Base-by-base conservation (phyloP, 2,329 filamentous ascomycete genomes). In the Macrophomina phaseolina region DNA sequence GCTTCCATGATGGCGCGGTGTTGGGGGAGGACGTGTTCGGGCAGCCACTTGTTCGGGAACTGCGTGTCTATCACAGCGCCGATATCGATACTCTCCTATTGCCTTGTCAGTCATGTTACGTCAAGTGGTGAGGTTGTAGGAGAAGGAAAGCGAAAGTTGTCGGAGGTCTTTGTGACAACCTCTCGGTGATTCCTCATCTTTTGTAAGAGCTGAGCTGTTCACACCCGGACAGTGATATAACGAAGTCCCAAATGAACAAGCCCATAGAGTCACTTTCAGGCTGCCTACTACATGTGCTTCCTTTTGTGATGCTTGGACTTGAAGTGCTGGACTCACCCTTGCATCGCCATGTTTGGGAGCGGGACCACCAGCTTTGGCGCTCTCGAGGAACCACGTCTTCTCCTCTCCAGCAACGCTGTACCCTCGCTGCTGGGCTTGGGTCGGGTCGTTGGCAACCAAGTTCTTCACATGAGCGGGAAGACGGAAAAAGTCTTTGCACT, bases 21-120 rank as follows among this genome's bases (percentile, higher is more conserved):
- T 12, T 51, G 4, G 30, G 48, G 48, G 8, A 51, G 48, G 11
- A 51, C 9, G 2, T 6, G 23, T 11, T 28, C 18, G 14, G 48
- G 48, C 28, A 51, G 48, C 48, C 48, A 51, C 28, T 51, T 51
- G 48, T 51, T 51, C 14, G 48, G 48, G 9, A 51, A 51, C 14
- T 51, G 48, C 48, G 23, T 51, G 48, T 51, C 48, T 3, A 4
- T 23, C 8, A 51, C 18, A 1, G n/a, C 23, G 23, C 48, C 48
- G 48, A 51, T 28, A 23, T 51, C 48, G 48, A 51, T 51, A 23
- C 48, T 51, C 48, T 51, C 36, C 36, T 38, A 12, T 38, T 7
- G 36, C 6, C 11, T 4, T 38, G 6, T 38, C 7, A 38, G 36
- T 4, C 11, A 7, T 38, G 36, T 38, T 38, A 38, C 23, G 11